phyloP scores from a whole-genome alignment of 345 rosid genomes.

The Populus davidiana region DNA sequence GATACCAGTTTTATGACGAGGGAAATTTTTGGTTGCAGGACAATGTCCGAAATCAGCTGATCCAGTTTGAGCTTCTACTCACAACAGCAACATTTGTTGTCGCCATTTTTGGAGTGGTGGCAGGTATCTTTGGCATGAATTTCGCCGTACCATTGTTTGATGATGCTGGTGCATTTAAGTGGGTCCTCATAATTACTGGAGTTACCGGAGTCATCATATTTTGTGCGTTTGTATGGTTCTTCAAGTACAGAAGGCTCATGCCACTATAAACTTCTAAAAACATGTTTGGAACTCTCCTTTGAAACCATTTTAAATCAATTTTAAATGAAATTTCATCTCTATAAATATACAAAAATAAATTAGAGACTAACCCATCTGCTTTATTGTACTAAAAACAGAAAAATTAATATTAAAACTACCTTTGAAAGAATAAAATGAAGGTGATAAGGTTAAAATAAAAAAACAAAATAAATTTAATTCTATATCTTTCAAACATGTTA shows the following conservation, averaged over 20 bases:
- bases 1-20: no score
- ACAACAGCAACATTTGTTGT: conserved; percentile 94
- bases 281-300: no score
- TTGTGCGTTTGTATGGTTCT: conserved; percentile 79
- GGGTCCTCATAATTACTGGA: conserved; percentile 86
- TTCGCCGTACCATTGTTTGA: conserved; percentile 67
- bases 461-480: no score
- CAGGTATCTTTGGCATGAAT: conserved; percentile 97
- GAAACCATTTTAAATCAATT: no score
- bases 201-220: conserved; percentile 56
- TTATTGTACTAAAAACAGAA: no score
- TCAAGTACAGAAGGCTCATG: conserved; percentile 90
- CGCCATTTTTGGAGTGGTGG: conserved; percentile 94
- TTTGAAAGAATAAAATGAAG: no score
- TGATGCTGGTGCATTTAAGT: conserved; percentile 63
- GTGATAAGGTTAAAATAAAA: no score
- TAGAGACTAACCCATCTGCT: no score
- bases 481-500: no score
- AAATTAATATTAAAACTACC: no score
- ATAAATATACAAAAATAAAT: no score
- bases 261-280: conserved; percentile 40
- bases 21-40: conserved; percentile 46
- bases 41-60: conserved; percentile 93
- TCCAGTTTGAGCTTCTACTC: conserved; percentile 88
- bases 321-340: no score